Base-by-base conservation (phyloP, 768 basidiomycete species). In the Lenzites betulinus region DNA sequence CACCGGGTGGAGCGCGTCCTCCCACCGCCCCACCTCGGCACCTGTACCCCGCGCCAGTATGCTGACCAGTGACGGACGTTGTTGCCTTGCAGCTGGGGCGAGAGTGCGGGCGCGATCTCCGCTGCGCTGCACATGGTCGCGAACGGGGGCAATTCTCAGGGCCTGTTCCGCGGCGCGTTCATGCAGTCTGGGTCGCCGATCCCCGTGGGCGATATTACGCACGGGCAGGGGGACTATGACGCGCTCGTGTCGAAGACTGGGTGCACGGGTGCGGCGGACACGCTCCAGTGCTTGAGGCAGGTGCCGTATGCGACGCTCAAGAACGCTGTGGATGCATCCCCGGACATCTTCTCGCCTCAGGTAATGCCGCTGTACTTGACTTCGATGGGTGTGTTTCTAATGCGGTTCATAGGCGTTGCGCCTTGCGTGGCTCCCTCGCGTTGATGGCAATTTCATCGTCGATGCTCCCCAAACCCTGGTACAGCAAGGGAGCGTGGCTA, bases 351-450 rank as follows among this genome's bases (percentile, higher is more conserved):
- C 41, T 52, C 73, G 1, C 76, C 72, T 57, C 70, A 76, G 67
- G 76, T 76, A 18, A 43, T 56, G 46, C 23, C 71, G 58, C 2
- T 39, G 65, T 9, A 43, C 58, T 38, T 65, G 26, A n/a, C 20
- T 1, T 7, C 23, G 18, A 6, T 8, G 11, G 3, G 23, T 3
- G 4, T 41, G 20, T 8, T 11, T 33, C 75, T 6, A 77, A 78
- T 39, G 64, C n/a, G n/a, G 28, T 20, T 0, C 57, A 1, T 39
- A 83, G 82, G 77, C 81, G 1, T 66, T 81, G 53, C 70, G 67
- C 33, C 69, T 83, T 46, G 75, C 81, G 0, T 86, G 81, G 81
- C 66, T 79, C 2, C 82, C 83, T 42, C 75, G 81, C 7, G 71
- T 76, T 4, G 84, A 85, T 62, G 83, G 81, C 2, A 66, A 73